phyloP scores from a whole-genome alignment of 805 yeast species.

The Teunomyces tritomae region DNA sequence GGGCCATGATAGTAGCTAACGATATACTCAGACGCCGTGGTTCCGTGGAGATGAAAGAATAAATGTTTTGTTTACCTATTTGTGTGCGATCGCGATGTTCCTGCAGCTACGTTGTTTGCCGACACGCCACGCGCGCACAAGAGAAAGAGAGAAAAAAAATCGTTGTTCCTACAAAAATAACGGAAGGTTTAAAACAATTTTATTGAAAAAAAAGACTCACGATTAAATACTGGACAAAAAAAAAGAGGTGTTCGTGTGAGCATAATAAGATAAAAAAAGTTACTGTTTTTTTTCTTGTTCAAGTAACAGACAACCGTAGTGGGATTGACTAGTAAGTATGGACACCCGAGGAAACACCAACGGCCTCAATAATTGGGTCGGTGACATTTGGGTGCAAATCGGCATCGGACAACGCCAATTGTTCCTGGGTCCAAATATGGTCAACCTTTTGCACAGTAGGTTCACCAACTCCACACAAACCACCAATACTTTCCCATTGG shows the following conservation, averaged over 20 bases:
- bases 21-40: too few relatives aligned
- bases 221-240: neutral
- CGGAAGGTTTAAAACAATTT: neutral
- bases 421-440: slow-evolving; percentile 87
- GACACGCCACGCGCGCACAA: neutral
- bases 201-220: neutral
- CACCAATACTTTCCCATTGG: slow-evolving; percentile 80
- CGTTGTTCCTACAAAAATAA: neutral
- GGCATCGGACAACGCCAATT: slow-evolving; percentile 58
- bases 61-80: slow-evolving; percentile 1
- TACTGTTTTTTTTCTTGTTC: neutral
- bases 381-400: slow-evolving; percentile 67
- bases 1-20: slow-evolving; percentile 9
- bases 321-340: slow-evolving; percentile 10
- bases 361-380: slow-evolving; percentile 59
- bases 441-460: slow-evolving; percentile 42
- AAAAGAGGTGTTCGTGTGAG: neutral
- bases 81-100: neutral
- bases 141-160: neutral
- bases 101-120: neutral
- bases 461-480: slow-evolving; percentile 88
- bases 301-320: too few relatives aligned
- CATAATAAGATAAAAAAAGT: neutral
- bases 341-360: slow-evolving; percentile 73
- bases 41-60: neutral